These are phyloP conservation scores for Globisporangium radiosum DNA, from an alignment of 352 stramenopile species.

Conservation along the genomic window DNA sequence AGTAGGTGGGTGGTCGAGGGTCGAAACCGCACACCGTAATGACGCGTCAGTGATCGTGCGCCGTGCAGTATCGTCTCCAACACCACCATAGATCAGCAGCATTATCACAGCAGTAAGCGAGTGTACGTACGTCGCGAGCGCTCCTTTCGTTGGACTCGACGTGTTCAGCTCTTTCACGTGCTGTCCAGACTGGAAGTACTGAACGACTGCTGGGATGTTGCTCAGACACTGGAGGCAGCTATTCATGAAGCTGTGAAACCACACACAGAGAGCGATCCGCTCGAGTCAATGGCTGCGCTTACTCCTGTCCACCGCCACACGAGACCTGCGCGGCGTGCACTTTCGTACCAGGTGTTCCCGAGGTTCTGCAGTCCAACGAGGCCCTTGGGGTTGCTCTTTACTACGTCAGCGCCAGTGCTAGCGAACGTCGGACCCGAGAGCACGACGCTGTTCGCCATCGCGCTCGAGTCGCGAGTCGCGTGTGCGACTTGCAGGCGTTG, in stretches of 20 bases:
- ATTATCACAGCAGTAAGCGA: too few species aligned
- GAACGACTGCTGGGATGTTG: conserved; percentile 45
- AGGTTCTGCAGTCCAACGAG: conserved; percentile 70
- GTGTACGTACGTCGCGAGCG: conserved; percentile 29
- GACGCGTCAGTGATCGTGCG: too few species aligned
- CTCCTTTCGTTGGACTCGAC: conserved; percentile 48
- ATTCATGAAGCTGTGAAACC: conserved; percentile 71
- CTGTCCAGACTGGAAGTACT: conserved; percentile 43
- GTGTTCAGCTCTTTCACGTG: conserved; percentile 52
- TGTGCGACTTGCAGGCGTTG: conserved; percentile 9
- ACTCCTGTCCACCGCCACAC: neutral
- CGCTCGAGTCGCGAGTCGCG: conserved; percentile 2
- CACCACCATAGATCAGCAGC: too few species aligned
- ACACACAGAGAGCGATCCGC: too few species aligned
- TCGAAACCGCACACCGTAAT: too few species aligned
- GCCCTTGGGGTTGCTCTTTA: conserved; percentile 30
- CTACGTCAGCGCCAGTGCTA: conserved; percentile 3
- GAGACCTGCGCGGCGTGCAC: neutral
- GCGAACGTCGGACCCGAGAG: conserved; percentile 7
- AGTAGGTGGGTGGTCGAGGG: too few species aligned
- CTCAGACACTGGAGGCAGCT: conserved; percentile 81
- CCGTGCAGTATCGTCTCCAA: too few species aligned
- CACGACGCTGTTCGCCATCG: neutral
- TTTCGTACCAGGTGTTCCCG: conserved; percentile 66
- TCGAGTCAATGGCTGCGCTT: neutral